Percentiles rank a stretch among this genome's conserved stretches.
phyloP scores from a whole-genome alignment of 176 grass and related monocot species.

The Triticum urartu region DNA sequence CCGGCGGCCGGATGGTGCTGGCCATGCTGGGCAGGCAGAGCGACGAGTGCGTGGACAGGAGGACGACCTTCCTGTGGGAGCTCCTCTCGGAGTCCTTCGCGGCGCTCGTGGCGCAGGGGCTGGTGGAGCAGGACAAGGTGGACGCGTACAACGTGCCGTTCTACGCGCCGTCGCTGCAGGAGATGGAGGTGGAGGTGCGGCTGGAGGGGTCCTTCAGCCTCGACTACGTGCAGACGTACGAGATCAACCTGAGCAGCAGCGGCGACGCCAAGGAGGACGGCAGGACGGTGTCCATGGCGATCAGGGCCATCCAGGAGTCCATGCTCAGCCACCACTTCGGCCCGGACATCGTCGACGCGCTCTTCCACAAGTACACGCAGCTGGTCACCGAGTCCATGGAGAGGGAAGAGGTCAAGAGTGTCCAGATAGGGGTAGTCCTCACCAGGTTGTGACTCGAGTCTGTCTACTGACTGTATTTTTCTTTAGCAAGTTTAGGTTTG shows the following conservation, averaged over 20 bases:
- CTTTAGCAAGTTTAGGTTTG: not conserved
- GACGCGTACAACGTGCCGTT: conserved; percentile 90
- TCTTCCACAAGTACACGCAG: conserved; percentile 65
- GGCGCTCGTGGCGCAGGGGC: conserved; percentile 56
- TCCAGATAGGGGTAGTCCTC: conserved; percentile 75
- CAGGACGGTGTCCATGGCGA: conserved; percentile 66
- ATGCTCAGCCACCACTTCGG: conserved; percentile 97
- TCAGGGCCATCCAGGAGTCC: conserved; percentile 89
- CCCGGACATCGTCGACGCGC: conserved; percentile 53
- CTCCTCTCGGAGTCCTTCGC: conserved; percentile 80
- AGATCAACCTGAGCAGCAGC: conserved; percentile 74
- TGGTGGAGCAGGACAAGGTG: conserved; percentile 72
- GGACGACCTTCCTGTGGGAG: conserved; percentile 76
- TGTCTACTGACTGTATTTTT: not conserved
- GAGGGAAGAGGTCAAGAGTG: conserved; percentile 70
- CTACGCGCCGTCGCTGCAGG: conserved; percentile 71
- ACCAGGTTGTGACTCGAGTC: conserved; percentile 47
- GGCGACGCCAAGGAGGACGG: conserved; percentile 83
- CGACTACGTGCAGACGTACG: conserved; percentile 70
- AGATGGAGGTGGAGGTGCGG: conserved; percentile 73
- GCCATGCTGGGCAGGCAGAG: conserved; percentile 78
- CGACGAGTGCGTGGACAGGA: conserved; percentile 41
- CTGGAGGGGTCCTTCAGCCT: conserved; percentile 80
- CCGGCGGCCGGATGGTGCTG: conserved; percentile 71
- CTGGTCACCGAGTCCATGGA: conserved; percentile 75